Evolutionary conservation across 345 rosid genomes (phyloP), one percentile per base, ranked within the genome.

Genomic region (Lepidium sativum): DNA sequence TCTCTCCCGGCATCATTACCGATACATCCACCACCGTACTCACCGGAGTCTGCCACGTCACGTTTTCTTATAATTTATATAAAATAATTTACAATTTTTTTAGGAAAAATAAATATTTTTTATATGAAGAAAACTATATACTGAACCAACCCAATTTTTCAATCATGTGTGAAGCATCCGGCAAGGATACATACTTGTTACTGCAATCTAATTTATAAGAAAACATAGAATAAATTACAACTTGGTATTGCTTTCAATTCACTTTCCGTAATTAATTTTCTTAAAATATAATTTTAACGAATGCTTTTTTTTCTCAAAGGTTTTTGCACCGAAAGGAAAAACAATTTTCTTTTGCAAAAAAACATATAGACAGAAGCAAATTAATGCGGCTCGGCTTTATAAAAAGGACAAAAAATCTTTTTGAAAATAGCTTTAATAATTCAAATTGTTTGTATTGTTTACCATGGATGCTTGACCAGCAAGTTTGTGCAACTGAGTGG

Each of bases 1-100:
- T 75, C 64, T 86, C 84, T 49, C 96, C 98, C 1, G 98, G 98
- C 96, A 91, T 91, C 79, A 84, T 59, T 29, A 89, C 97, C 29
- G 95, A 84, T 70, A 80, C 82, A 77, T 88, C 96, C 33, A 71
- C 41, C 8, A 81, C 80, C 53, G 73, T 71, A 23, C 76, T 29
- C 70, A 65, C 63, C 20, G 72, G 66, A 27, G 76, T 81, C 92
- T 81, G 80, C 58, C 58, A 71, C 12, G 21, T 48, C 41, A 35
- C 13, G 21, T 23, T 54, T 62, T 61, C 4, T 37, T 29, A 20
- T 16, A 4, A 40, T 64, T 39, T 17, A 4, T 15, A 2, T 51
- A 8, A 7, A n/a, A 52, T 8, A 52, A 10, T n/a, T 16, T 52
- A 15, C 17, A 6, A 14, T 11, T 51, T 4, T n/a, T 6, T 27